Conservation (phyloP, 1,284 basidiomycete genomes). For the Trichosporon inkin region DNA sequence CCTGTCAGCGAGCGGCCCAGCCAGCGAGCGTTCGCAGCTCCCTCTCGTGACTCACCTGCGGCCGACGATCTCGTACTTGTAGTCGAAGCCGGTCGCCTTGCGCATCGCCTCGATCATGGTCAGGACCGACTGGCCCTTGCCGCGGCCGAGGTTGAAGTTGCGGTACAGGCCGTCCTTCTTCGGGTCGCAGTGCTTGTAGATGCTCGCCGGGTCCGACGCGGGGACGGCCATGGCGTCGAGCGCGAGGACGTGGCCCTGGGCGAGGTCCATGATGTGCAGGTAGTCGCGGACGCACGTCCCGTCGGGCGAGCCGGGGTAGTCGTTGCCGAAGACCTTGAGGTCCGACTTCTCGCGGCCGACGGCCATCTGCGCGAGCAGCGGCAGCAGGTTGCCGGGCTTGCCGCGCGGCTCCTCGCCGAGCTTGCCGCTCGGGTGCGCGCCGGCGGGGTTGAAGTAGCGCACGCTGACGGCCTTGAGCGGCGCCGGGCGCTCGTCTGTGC, state of each 20-base stretch:
- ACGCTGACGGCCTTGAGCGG: slow-evolving; percentile 43
- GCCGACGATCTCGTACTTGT: slow-evolving; percentile 76
- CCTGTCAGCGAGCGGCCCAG: neutral
- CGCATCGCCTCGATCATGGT: slow-evolving; percentile 95
- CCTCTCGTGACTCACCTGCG: slow-evolving; percentile 62
- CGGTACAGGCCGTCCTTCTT: slow-evolving; percentile 60
- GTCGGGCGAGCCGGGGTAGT: slow-evolving; percentile 81
- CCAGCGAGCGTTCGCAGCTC: neutral
- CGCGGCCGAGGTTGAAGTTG: slow-evolving; percentile 95
- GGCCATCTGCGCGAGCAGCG: slow-evolving; percentile 92
- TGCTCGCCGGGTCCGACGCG: slow-evolving; percentile 26
- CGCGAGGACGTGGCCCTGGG: slow-evolving; percentile 86
- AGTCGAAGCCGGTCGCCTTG: slow-evolving; percentile 66
- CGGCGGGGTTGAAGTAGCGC: slow-evolving; percentile 97
- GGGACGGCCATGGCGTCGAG: slow-evolving; percentile 62
- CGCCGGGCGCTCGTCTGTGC: slow-evolving; percentile 37
- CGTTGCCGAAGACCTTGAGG: slow-evolving; percentile 93
- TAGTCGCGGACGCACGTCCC: slow-evolving; percentile 98
- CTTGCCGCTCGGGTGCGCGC: slow-evolving; percentile 84
- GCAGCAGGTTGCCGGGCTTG: slow-evolving; percentile 90
- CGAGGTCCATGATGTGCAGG: slow-evolving; percentile 93
- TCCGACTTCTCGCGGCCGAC: slow-evolving; percentile 78
- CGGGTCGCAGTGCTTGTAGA: slow-evolving; percentile 47
- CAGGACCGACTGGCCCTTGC: slow-evolving; percentile 85
- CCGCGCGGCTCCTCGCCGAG: slow-evolving; percentile 97